A percentile compares a stretch with the other conserved stretches of the same genome.
Evolutionary conservation across 108 stramenopile species (phyloP).

Genomic region (Thalassiosira profunda): DNA sequence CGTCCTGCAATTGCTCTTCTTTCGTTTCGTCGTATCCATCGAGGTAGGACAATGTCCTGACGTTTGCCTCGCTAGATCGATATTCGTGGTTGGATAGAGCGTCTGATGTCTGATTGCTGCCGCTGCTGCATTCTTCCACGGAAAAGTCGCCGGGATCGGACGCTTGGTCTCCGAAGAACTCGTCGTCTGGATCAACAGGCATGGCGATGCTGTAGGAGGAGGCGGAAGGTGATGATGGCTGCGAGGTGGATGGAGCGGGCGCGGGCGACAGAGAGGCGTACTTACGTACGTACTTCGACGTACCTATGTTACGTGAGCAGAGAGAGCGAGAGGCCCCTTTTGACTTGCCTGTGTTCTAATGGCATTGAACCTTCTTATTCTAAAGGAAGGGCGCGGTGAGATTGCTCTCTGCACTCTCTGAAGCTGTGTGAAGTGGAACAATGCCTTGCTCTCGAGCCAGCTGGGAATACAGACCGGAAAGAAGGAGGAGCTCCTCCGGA

Average conservation of each 20-base stretch:
- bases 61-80: conserved; percentile 18
- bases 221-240: too few relatives aligned
- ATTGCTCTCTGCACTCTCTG: too few relatives aligned
- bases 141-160: conserved; percentile 26
- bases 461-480: conserved; percentile 68
- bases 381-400: too few relatives aligned
- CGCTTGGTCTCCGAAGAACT: conserved; percentile 50
- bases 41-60: conserved; percentile 53
- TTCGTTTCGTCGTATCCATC: conserved; percentile 74
- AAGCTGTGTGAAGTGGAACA: conserved; percentile 13
- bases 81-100: conserved; percentile 30
- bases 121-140: not conserved
- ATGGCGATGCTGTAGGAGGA: too few relatives aligned
- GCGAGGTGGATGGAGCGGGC: too few relatives aligned
- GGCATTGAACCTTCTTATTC: too few relatives aligned
- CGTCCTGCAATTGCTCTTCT: conserved; percentile 75
- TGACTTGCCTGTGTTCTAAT: too few relatives aligned
- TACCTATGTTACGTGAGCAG: too few relatives aligned
- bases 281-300: too few relatives aligned
- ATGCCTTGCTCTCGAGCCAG: conserved; percentile 91
- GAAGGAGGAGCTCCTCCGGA: conserved; percentile 85
- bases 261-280: too few relatives aligned
- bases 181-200: conserved; percentile 27
- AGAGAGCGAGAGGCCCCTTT: too few relatives aligned
- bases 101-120: not conserved